Evolutionary conservation across 306 rosid genomes (phyloP).

Genomic region (Vigna hirtella): DNA sequence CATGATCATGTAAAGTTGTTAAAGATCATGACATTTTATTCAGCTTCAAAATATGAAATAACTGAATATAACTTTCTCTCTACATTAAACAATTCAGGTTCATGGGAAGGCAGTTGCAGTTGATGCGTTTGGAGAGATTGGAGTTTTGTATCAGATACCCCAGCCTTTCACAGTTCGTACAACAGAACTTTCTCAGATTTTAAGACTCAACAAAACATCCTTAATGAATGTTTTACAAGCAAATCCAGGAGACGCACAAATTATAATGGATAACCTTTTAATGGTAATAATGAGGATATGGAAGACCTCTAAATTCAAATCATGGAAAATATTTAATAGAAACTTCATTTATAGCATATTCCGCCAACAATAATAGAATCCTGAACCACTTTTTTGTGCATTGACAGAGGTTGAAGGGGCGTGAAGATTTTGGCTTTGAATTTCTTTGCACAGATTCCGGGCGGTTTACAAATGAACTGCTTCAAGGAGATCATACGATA

Average conservation of each 20-base stretch:
- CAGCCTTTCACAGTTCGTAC: slow-evolving; percentile 78
- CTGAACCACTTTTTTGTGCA: slow-evolving; percentile 37
- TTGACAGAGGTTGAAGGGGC: slow-evolving; percentile 62
- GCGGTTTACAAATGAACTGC: slow-evolving; percentile 36
- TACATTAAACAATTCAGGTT: slow-evolving; percentile 52
- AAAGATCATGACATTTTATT: not conserved
- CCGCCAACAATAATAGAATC: slow-evolving; percentile 12
- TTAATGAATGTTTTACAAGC: slow-evolving; percentile 60
- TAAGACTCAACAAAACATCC: slow-evolving; percentile 60
- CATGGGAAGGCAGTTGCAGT: slow-evolving; percentile 59
- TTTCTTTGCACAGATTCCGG: slow-evolving; percentile 43
- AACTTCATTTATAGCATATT: not conserved
- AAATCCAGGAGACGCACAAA: slow-evolving; percentile 56
- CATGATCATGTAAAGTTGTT: slow-evolving; percentile 52
- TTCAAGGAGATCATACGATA: slow-evolving; percentile 42
- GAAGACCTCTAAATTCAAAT: slow-evolving; percentile 1
- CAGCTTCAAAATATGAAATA: not conserved
- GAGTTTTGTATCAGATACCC: slow-evolving; percentile 57
- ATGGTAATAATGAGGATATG: slow-evolving; percentile 56
- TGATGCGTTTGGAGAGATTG: slow-evolving; percentile 74
- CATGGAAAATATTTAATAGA: slow-evolving; percentile 1
- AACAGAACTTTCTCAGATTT: slow-evolving; percentile 72
- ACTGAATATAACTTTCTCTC: slow-evolving; percentile 25
- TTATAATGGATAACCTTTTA: slow-evolving; percentile 66
- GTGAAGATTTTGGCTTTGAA: slow-evolving; percentile 52